Percentiles rank a stretch among this genome's conserved stretches.
Evolutionary conservation across 2,329 filamentous ascomycete species (phyloP).

Genomic region (Grosmannia clavigera): DNA sequence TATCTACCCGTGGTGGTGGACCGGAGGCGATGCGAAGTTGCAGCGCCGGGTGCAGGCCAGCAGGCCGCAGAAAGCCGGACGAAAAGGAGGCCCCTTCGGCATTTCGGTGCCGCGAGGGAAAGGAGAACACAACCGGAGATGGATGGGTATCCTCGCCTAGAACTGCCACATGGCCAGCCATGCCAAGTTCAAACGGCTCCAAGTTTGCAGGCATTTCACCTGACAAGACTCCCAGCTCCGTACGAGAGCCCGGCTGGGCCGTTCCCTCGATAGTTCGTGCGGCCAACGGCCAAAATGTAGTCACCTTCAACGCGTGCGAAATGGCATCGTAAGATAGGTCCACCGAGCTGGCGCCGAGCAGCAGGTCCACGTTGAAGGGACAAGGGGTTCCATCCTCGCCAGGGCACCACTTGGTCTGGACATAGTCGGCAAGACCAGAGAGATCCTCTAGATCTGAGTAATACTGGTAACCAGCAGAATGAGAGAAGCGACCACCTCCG

Average conservation of each 20-base stretch:
- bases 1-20: conserved; percentile 28
- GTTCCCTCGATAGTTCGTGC: conserved; percentile 28
- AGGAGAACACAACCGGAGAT: conserved; percentile 69
- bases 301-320: conserved; percentile 52
- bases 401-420: conserved; percentile 39
- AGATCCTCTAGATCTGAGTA: conserved; percentile 52
- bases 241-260: conserved; percentile 35
- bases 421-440: conserved; percentile 38
- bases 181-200: conserved; percentile 61
- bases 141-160: conserved; percentile 62
- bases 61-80: conserved; percentile 53
- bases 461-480: conserved; percentile 55
- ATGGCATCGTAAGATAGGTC: conserved; percentile 68
- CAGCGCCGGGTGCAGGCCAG: conserved; percentile 74
- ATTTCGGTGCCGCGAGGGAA: conserved; percentile 65
- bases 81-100: conserved; percentile 41
- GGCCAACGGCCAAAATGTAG: conserved; percentile 47
- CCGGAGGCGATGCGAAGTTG: conserved; percentile 49
- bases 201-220: conserved; percentile 45
- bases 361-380: conserved; percentile 27
- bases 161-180: conserved; percentile 68
- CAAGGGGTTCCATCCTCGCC: conserved; percentile 32
- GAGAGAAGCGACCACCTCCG: conserved; percentile 42
- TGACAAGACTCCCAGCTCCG: conserved; percentile 72
- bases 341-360: conserved; percentile 46